A percentile compares a stretch with the other conserved stretches of the same genome.
These are phyloP conservation scores for Metarhizium brunneum DNA, from an alignment of 2,329 filamentous ascomycete species.

Conservation along the genomic window DNA sequence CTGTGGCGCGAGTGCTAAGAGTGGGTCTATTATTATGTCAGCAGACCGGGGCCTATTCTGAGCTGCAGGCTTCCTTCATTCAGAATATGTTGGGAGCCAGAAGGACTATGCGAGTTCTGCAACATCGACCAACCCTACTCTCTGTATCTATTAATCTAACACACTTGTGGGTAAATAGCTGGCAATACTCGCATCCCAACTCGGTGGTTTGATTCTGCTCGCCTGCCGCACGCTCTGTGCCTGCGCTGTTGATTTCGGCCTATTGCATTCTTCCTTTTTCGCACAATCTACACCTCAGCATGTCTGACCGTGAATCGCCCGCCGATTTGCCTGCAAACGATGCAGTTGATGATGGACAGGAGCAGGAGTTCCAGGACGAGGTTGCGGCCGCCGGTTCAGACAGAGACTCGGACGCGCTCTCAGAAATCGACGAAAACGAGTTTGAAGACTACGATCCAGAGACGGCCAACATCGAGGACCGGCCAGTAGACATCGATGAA, in stretches of 20 bases:
- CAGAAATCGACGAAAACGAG: constrained; percentile 61
- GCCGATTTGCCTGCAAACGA: constrained; percentile 27
- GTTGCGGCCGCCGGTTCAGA: constrained; percentile 36
- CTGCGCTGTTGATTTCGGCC: background rate
- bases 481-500: constrained; percentile 58
- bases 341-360: constrained; percentile 30
- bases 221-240: background rate
- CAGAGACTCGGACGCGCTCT: constrained; percentile 50
- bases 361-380: constrained; percentile 32
- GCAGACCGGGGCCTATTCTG: constrained; percentile 5
- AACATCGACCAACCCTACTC: too few species aligned
- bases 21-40: constrained; percentile 22
- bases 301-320: constrained; percentile 39
- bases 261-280: background rate
- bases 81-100: background rate
- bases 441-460: constrained; percentile 61
- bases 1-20: constrained; percentile 1
- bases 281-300: constrained; percentile 11
- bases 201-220: background rate
- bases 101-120: background rate
- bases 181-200: too few species aligned
- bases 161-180: too few species aligned
- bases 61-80: background rate
- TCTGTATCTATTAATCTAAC: too few species aligned
- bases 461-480: constrained; percentile 52